Evolutionary conservation across 225 moss, liverwort and hornwort species (phyloP).

Genomic region (Thuidium tamariscinum): DNA sequence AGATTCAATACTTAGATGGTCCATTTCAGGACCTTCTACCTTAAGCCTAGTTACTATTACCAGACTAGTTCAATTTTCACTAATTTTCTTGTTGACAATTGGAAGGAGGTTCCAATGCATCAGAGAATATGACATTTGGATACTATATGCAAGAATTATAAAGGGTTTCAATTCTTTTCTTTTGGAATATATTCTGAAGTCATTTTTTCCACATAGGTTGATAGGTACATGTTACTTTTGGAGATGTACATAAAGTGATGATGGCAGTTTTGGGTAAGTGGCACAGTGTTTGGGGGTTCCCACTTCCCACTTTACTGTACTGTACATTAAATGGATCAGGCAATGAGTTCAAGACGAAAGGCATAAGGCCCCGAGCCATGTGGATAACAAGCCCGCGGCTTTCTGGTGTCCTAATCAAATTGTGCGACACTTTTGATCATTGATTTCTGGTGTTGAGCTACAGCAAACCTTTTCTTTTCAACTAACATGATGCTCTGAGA

Average conservation of each 20-base stretch:
- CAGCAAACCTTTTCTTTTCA: neutral
- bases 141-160: too few relatives aligned
- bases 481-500: neutral
- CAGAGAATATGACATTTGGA: too few relatives aligned
- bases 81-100: too few relatives aligned
- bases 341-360: neutral
- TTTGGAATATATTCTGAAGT: neutral
- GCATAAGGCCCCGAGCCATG: neutral
- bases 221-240: neutral
- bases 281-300: neutral
- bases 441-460: too few relatives aligned
- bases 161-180: neutral
- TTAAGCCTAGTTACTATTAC: neutral
- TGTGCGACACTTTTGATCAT: neutral
- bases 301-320: neutral
- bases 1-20: too few relatives aligned
- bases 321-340: neutral
- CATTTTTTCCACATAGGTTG: accelerated
- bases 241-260: neutral
- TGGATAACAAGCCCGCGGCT: neutral
- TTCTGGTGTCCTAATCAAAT: neutral
- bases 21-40: too few relatives aligned
- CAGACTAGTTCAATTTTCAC: too few relatives aligned
- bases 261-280: neutral
- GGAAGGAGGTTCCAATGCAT: too few relatives aligned